Percentiles rank a stretch among this genome's conserved stretches.
phyloP scores from a whole-genome alignment of 106 monocot species.

The Apostasia shenzhenica region DNA sequence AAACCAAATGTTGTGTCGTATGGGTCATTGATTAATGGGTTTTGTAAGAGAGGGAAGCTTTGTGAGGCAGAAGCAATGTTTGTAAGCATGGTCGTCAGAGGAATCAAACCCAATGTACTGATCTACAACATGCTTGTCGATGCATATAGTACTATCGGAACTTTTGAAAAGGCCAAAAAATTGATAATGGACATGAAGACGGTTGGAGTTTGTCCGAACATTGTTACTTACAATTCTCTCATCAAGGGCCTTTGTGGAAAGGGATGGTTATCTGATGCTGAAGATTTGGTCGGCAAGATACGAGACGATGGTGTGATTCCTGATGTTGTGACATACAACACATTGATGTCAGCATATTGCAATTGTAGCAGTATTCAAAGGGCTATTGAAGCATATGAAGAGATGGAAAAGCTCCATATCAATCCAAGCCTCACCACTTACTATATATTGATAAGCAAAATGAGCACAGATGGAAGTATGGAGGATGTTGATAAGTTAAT shows the following conservation, averaged over 20 bases:
- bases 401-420: constrained; percentile 37
- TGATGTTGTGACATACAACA: constrained; percentile 60
- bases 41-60: constrained; percentile 13
- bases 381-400: constrained; percentile 40
- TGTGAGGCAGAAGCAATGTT: constrained; percentile 20
- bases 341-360: constrained; percentile 51
- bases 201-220: constrained; percentile 11
- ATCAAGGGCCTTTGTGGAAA: constrained; percentile 42
- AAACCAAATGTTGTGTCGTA: constrained; percentile 16
- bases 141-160: constrained; percentile 12
- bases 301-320: constrained; percentile 37
- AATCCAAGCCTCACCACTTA: constrained; percentile 39
- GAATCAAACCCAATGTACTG: constrained; percentile 4
- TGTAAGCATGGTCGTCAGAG: constrained; percentile 5
- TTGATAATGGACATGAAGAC: constrained; percentile 9
- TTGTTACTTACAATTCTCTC: constrained; percentile 37
- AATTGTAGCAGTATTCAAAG: constrained; percentile 17
- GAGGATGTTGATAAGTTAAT: constrained; percentile 31
- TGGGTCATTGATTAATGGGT: constrained; percentile 17
- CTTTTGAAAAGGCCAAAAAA: background rate
- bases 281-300: constrained; percentile 19
- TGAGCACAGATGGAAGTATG: constrained; percentile 28
- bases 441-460: constrained; percentile 23
- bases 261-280: constrained; percentile 35
- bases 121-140: constrained; percentile 36